Base-by-base conservation (phyloP, 306 rosid species). In the Mimosa bimucronata region DNA sequence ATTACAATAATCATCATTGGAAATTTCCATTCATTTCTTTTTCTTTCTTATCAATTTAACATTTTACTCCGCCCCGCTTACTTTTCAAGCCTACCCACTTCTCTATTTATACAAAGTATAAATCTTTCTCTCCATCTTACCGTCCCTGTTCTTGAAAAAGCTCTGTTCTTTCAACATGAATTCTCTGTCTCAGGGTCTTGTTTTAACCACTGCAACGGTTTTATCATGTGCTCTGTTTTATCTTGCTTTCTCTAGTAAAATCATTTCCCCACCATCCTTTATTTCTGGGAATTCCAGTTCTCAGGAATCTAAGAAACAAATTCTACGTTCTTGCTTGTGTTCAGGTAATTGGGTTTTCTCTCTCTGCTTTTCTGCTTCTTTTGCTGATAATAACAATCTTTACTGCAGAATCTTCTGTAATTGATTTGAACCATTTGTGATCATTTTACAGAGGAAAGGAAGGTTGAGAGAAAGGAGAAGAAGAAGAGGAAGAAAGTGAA, bases 311-410 rank as follows among this genome's bases (percentile, higher is more conserved):
- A 53, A 52, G 52, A 68, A 75, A 71, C 73, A 42, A 44, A 30
- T 65, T 30, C 77, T 87, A 1, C 92, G 87, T 6, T 87, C 97
- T 82, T 94, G 94, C 80, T 85, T 92, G 69, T 82, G 9, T 68
- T 87, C 97, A 18, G 94, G 97, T 90, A 84, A 55, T 16, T 66
- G 44, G 10, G 16, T 52, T 65, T 16, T 18, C 8, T 14, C 53
- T 10, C 9, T 31, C 7, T 65, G 61, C 4, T 29, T n/a, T 48
- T 6, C 52, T 2, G 26, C 13, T 14, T 29, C 13, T 6, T 7
- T 23, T 16, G 1, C 28, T 23, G 23, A 57, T 57, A 13, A 1
- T 9, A 23, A 57, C 31, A 23, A 8, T 5, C 38, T 55, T 55
- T 2, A 16, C 0, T 26, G 16, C 7, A 52, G 60, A 52, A 19